Base-by-base conservation (phyloP, 1,284 basidiomycete genomes). In the Microbotryomycetes sp. region DNA sequence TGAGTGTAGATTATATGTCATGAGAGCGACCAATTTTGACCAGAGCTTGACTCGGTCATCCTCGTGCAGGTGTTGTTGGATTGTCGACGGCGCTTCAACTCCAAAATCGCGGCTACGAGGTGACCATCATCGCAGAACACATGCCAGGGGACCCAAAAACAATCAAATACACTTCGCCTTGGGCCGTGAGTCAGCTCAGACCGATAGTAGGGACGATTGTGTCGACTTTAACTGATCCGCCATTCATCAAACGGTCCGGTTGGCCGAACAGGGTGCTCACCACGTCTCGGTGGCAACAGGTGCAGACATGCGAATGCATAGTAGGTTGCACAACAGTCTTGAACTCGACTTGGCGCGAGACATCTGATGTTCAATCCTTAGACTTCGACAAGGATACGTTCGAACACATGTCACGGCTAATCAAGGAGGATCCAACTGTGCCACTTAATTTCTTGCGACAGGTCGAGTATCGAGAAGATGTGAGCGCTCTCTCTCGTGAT, bases 351-450 rank as follows among this genome's bases (percentile, higher is more conserved):
- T n/a, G n/a, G n/a, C n/a, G n/a, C n/a, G n/a, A n/a, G n/a, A n/a
- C n/a, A n/a, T 23, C 23, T 45, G 4, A 14, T 30, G 15, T 5
- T 16, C 25, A 3, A 9, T 3, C 22, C 2, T 3, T 63, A 88
- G 86, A 77, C n/a, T 78, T 87, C 58, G 86, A 89, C 70, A 75
- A 79, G 62, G 84, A 84, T 60, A 89, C 88, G 0, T 89, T 89
- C 75, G 72, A 82, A 22, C 79, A 76, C 3, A 83, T 89, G 80
- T 88, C 86, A 85, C 75, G 80, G 55, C 77, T 88, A 64, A 88
- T 86, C 2, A 79, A 77, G 6, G 80, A 77, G 42, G 76, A 76
- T 9, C 79, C 81, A 0, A 81, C 84, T 58, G 76, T 79, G 9
- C 83, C 81, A 60, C 85, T 88, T 75, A 75, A 84, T 59, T 81